Percentiles rank a stretch among this genome's conserved stretches.
Evolutionary conservation across 768 basidiomycete species (phyloP).

Genomic region (Lenzites betulinus): DNA sequence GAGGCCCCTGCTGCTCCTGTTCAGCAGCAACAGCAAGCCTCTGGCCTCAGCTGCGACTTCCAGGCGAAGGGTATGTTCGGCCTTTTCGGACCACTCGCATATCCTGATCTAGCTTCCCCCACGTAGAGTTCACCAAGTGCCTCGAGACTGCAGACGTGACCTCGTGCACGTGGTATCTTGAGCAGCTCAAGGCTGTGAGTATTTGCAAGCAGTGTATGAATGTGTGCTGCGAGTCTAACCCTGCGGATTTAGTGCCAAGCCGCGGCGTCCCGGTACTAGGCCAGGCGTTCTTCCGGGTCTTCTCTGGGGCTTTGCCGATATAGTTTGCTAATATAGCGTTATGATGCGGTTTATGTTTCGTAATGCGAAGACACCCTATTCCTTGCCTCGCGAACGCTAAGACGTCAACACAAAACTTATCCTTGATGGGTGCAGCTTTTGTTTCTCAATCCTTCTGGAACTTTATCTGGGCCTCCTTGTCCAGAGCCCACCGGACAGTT

Average conservation of each 20-base stretch:
- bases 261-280: slow-evolving; percentile 61
- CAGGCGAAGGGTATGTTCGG: slow-evolving; percentile 73
- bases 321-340: slow-evolving; percentile 6
- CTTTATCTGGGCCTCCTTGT: background rate
- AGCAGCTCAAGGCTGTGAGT: slow-evolving; percentile 85
- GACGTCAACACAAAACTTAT: too few species aligned
- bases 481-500: background rate
- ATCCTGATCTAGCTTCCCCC: background rate
- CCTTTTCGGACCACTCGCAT: background rate
- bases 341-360: background rate
- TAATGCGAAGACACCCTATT: slow-evolving; percentile 2
- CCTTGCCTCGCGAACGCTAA: background rate
- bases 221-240: background rate
- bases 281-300: background rate
- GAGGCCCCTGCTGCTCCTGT: slow-evolving; percentile 50
- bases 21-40: slow-evolving; percentile 48
- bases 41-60: slow-evolving; percentile 63
- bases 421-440: too few species aligned
- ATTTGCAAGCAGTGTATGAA: background rate
- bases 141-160: slow-evolving; percentile 78
- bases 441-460: background rate
- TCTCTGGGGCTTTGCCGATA: background rate
- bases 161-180: slow-evolving; percentile 85
- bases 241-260: slow-evolving; percentile 63
- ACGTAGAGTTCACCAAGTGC: slow-evolving; percentile 79